Evolutionary conservation across 208 protist genomes (phyloP).

Genomic region (Acanthamoeba healyi): DNA sequence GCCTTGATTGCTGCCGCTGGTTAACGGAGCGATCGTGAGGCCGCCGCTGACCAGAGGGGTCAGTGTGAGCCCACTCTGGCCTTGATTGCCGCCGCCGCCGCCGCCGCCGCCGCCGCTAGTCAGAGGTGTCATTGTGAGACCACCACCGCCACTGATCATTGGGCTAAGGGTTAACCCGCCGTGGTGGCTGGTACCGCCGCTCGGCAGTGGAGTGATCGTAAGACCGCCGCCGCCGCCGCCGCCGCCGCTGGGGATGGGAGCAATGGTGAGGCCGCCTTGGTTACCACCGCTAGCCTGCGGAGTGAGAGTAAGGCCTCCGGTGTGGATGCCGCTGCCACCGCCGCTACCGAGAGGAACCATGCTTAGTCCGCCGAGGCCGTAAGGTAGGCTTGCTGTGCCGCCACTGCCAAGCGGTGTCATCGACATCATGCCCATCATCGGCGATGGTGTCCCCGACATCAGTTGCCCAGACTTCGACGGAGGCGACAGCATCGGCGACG

Average conservation of each 20-base stretch:
- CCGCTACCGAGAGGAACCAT: background rate
- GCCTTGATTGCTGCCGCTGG: background rate
- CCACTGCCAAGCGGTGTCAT: background rate
- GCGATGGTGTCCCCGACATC: background rate
- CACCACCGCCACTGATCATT: background rate
- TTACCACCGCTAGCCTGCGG: background rate
- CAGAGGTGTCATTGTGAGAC: background rate
- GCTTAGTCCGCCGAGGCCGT: background rate
- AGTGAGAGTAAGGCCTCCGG: background rate
- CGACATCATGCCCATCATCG: conserved; percentile 19
- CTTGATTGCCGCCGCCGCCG: background rate
- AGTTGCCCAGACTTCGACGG: background rate
- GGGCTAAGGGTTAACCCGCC: background rate
- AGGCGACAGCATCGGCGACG: background rate
- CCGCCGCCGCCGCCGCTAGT: too few relatives aligned
- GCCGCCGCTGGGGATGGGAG: background rate
- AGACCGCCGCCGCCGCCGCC: background rate
- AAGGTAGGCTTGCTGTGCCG: background rate
- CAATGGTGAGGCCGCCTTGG: background rate
- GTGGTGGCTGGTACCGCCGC: background rate
- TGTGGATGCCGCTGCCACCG: background rate
- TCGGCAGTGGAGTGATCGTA: background rate
- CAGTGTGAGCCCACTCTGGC: background rate
- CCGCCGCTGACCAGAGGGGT: background rate
- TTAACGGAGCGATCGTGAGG: background rate